These are phyloP conservation scores for Leishmania guyanensis DNA, from an alignment of 208 protist species.

Conservation along the genomic window DNA sequence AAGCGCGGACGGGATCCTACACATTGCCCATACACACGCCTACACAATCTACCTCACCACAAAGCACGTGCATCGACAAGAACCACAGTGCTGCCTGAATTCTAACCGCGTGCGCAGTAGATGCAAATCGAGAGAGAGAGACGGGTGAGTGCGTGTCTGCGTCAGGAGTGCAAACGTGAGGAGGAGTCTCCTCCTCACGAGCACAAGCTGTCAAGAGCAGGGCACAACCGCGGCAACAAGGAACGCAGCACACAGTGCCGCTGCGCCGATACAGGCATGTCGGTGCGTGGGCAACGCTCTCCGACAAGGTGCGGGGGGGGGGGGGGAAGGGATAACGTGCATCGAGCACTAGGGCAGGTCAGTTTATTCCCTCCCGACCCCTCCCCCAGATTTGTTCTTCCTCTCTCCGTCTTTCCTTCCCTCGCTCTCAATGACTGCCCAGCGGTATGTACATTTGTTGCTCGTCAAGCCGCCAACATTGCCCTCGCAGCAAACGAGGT, in stretches of 20 bases:
- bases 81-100: not conserved
- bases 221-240: not conserved
- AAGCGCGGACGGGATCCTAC: not conserved
- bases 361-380: too few species aligned
- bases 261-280: too few species aligned
- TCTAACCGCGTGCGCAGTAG: not conserved
- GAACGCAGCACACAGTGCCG: not conserved
- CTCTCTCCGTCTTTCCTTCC: not conserved
- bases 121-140: not conserved
- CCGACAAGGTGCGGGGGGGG: not conserved
- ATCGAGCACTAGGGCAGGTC: not conserved
- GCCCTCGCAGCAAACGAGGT: not conserved
- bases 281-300: too few species aligned
- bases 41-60: not conserved
- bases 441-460: conserved; percentile 1
- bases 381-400: not conserved
- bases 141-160: not conserved
- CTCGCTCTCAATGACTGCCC: not conserved
- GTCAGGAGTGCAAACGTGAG: not conserved
- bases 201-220: not conserved
- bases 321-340: not conserved
- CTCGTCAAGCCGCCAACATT: too few species aligned
- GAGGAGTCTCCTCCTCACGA: not conserved
- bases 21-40: not conserved
- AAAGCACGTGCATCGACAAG: not conserved